Percentiles rank a stretch among this genome's conserved stretches.
Evolutionary conservation across 257 asterid species (phyloP).

Genomic region (Nicotiana attenuata): DNA sequence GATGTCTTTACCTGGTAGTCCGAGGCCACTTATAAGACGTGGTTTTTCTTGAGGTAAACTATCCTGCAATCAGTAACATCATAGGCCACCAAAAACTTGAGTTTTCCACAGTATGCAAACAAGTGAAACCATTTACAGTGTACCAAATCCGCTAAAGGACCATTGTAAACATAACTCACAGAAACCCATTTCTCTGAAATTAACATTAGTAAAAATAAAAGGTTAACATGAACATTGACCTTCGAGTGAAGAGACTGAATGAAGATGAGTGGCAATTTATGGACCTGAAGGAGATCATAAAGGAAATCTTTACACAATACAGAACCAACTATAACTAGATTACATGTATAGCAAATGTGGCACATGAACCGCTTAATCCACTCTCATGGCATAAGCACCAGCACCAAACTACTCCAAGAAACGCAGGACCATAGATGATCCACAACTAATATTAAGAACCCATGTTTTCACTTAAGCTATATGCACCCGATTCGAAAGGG

Average conservation of each 20-base stretch:
- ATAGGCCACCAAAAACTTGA: constrained; percentile 12
- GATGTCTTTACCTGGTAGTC: constrained; percentile 72
- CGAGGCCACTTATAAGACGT: constrained; percentile 84
- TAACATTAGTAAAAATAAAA: neutral
- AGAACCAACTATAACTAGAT: neutral
- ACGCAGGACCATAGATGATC: neutral
- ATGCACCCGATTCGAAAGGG: neutral
- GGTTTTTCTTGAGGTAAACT: constrained; percentile 79
- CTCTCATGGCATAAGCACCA: neutral
- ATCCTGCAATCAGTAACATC: constrained; percentile 45
- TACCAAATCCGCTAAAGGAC: neutral
- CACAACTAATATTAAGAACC: neutral
- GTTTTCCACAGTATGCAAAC: constrained; percentile 14
- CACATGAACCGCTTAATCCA: neutral
- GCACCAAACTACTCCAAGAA: neutral
- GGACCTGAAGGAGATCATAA: neutral
- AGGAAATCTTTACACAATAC: neutral
- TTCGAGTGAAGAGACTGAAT: neutral
- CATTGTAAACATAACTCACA: neutral
- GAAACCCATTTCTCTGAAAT: neutral
- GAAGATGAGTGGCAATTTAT: neutral
- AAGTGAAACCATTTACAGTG: neutral
- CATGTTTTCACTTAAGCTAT: neutral
- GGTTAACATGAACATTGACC: neutral
- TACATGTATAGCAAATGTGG: neutral